phyloP scores from a whole-genome alignment of 1,139 yeast species.

The Kodamaea alishanica region DNA sequence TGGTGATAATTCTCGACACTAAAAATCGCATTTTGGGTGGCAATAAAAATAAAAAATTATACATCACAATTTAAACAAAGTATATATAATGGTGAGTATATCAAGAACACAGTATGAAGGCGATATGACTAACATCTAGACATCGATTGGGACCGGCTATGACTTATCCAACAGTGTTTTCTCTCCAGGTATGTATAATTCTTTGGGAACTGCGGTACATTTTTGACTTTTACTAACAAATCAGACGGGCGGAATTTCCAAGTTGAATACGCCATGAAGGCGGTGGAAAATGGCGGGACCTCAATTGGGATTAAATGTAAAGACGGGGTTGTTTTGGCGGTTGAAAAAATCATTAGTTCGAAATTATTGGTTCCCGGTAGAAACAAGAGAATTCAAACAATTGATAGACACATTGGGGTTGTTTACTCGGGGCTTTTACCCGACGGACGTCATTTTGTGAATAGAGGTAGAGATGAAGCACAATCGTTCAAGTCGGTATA shows the following conservation, averaged over 20 bases:
- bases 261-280: constrained; percentile 96
- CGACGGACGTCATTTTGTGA: constrained; percentile 92
- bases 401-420: constrained; percentile 92
- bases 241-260: constrained; percentile 96
- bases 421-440: constrained; percentile 93
- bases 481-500: constrained; percentile 72
- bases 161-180: constrained; percentile 92
- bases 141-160: constrained; percentile 96
- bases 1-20: constrained; percentile 1
- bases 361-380: constrained; percentile 86
- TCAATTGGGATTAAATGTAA: constrained; percentile 87
- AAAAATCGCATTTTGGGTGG: constrained; percentile 10
- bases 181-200: constrained; percentile 37
- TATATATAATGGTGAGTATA: constrained; percentile 12
- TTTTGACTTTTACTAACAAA: constrained; percentile 21
- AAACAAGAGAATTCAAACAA: constrained; percentile 85
- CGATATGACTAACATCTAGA: constrained; percentile 31
- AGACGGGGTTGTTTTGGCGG: constrained; percentile 96
- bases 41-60: constrained; percentile 6
- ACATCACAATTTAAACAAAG: neutral
- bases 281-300: constrained; percentile 96
- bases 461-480: constrained; percentile 91
- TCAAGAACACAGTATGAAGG: neutral
- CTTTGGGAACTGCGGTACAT: neutral
- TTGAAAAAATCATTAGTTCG: constrained; percentile 84